phyloP scores from a whole-genome alignment of 2,329 filamentous ascomycete genomes.

The Dothistroma septosporum region DNA sequence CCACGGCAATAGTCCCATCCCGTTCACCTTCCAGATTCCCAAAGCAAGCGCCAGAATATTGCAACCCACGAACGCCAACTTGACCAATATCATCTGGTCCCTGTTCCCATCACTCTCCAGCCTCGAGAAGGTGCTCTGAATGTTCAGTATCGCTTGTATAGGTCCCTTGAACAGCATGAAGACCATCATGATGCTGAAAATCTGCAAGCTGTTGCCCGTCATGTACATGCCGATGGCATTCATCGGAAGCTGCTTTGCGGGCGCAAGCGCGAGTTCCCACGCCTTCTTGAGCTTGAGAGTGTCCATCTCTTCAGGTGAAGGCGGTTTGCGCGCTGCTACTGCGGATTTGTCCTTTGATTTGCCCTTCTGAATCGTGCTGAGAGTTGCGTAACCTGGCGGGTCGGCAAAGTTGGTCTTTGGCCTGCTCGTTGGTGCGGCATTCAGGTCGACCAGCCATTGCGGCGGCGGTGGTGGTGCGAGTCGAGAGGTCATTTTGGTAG shows the following conservation, averaged over 20 bases:
- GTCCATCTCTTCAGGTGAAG: constrained; percentile 81
- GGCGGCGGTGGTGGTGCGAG: constrained; percentile 53
- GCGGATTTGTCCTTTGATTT: constrained; percentile 21
- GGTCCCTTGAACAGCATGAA: constrained; percentile 99
- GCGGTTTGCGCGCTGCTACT: constrained; percentile 56
- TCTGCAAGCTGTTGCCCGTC: constrained; percentile 96
- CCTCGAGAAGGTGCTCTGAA: constrained; percentile 82
- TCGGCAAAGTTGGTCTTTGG: constrained; percentile 70
- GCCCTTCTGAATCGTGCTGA: constrained; percentile 17
- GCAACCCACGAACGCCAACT: constrained; percentile 81
- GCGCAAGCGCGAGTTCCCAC: constrained; percentile 92
- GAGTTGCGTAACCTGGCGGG: constrained; percentile 68
- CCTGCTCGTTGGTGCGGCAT: constrained; percentile 62
- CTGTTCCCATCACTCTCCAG: constrained; percentile 81
- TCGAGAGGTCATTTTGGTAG: constrained; percentile 25
- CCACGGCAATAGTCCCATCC: constrained; percentile 89
- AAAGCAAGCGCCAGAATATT: constrained; percentile 78
- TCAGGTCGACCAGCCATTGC: constrained; percentile 78
- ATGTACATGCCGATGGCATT: constrained; percentile 99
- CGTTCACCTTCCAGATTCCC: constrained; percentile 94
- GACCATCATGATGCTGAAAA: constrained; percentile 99
- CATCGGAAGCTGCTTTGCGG: constrained; percentile 93
- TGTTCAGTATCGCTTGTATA: constrained; percentile 74
- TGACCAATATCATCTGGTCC: constrained; percentile 71
- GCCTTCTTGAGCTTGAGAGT: constrained; percentile 97